Conservation (phyloP, 2,329 filamentous ascomycete genomes). For the Coniochaeta sp. region DNA sequence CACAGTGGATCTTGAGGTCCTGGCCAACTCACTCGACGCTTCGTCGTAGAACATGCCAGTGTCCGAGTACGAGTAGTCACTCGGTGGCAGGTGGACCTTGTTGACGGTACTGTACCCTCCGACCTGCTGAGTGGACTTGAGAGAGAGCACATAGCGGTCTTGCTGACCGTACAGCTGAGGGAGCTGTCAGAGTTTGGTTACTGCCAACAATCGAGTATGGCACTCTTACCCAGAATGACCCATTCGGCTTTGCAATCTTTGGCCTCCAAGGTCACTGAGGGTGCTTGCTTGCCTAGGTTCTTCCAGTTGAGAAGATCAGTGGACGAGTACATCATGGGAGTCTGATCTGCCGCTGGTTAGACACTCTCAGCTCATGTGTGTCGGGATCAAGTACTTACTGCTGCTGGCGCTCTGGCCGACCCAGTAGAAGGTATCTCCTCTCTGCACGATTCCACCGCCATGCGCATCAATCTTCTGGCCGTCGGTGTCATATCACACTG, state of each 20-base stretch:
- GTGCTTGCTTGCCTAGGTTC: constrained; percentile 24
- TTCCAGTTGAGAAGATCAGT: constrained; percentile 32
- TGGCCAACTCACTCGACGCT: constrained; percentile 9
- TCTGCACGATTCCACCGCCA: constrained; percentile 27
- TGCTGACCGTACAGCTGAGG: constrained; percentile 30
- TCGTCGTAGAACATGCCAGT: constrained; percentile 32
- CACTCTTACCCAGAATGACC: constrained; percentile 25
- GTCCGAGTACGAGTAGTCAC: constrained; percentile 29
- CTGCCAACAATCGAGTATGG: background rate
- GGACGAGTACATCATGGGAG: constrained; percentile 30
- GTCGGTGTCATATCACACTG: constrained; percentile 29
- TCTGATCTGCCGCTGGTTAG: constrained; percentile 17
- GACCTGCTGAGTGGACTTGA: constrained; percentile 22
- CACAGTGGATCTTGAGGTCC: background rate
- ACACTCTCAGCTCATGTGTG: background rate
- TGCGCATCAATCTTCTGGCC: constrained; percentile 32
- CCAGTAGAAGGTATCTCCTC: constrained; percentile 31
- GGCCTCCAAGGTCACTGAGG: constrained; percentile 29
- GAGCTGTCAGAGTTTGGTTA: background rate
- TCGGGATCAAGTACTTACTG: constrained; percentile 11
- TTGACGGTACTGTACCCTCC: constrained; percentile 23
- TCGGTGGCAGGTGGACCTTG: constrained; percentile 28
- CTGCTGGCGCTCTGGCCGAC: constrained; percentile 27
- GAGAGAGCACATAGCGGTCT: constrained; percentile 28
- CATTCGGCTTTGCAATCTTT: constrained; percentile 32